phyloP scores from a whole-genome alignment of 2,329 filamentous ascomycete species.

The Paramyrothecium roridum region DNA sequence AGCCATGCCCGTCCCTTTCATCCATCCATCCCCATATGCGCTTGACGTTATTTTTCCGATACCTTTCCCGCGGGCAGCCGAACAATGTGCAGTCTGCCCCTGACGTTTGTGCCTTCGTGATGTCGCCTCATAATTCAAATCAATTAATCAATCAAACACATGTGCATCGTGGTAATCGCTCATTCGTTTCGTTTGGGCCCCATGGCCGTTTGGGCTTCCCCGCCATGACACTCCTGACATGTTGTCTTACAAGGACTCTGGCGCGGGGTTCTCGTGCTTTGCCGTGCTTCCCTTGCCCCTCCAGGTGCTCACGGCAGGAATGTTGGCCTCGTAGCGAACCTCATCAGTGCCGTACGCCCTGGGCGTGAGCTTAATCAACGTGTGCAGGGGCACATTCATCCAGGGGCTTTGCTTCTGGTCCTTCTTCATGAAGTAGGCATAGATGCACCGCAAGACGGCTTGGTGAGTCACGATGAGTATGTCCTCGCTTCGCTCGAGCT shows the following conservation, averaged over 20 bases:
- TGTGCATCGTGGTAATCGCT: background rate
- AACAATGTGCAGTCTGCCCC: background rate
- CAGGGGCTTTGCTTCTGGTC: constrained; percentile 89
- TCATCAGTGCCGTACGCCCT: constrained; percentile 92
- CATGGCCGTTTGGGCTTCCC: background rate
- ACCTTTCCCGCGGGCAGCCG: background rate
- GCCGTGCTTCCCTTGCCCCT: constrained; percentile 89
- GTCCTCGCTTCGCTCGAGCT: constrained; percentile 91
- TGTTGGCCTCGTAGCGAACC: constrained; percentile 82
- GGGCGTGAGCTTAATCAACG: constrained; percentile 92
- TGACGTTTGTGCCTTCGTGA: background rate
- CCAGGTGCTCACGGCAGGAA: constrained; percentile 95
- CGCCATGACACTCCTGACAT: background rate
- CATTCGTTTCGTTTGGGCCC: background rate
- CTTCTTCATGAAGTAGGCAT: constrained; percentile 98
- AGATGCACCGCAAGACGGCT: constrained; percentile 93
- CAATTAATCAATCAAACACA: background rate
- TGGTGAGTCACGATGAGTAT: constrained; percentile 98
- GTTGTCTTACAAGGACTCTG: constrained; percentile 25
- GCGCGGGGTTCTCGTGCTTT: constrained; percentile 69
- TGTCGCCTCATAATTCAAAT: background rate
- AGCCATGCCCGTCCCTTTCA: background rate
- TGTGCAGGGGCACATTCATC: constrained; percentile 98
- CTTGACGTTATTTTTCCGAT: too few species aligned
- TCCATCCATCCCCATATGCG: background rate